Evolutionary conservation across 208 protist species (phyloP), one percentile per base, ranked within the genome.

Genomic region (Leishmania guyanensis): DNA sequence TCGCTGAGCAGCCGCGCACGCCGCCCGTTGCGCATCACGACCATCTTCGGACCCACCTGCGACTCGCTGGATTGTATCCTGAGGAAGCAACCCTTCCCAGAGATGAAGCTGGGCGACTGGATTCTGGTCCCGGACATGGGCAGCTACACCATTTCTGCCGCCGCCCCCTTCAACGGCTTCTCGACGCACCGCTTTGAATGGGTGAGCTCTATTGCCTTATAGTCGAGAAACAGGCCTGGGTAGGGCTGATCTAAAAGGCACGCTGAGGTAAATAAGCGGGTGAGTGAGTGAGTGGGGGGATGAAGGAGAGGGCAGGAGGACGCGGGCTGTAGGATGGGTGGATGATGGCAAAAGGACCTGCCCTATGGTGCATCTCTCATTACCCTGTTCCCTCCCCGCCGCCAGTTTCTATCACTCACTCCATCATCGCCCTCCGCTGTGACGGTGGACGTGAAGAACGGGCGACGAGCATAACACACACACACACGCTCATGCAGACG

Each of bases 31-130:
- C 89, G 83, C 74, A 79, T 86, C 36, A 94, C 88, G 2, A 95
- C 90, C 71, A 84, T 97, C 64, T 98, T 96, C 74, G 94, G 94
- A 51, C 94, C 94, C 46, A 98, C 94, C 58, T 98, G 94, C 78
- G 94, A 98, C 82, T 90, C 84, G 36, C 65, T 98, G 65, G 94
- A 98, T 82, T 91, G 90, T 79, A 94, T 97, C 48, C 68, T 92
- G 29, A 93, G 94, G 81, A 75, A 86, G 72, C 82, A 88, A 74
- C 77, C 81, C 5, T 94, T 97, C 72, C 94, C 94, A 3, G 88
- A 95, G 83, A 88, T 95, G 84, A 75, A 85, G 39, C 66, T 96
- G 20, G 95, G 94, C 14, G 95, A 98, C 78, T 98, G 91, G 91
- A 80, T 98, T 39, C 72, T 96, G 62, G 91, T 77, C 58, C 83